Percentiles rank a stretch among this genome's conserved stretches.
phyloP scores from a whole-genome alignment of 257 asterid species.

The Echium plantagineum region DNA sequence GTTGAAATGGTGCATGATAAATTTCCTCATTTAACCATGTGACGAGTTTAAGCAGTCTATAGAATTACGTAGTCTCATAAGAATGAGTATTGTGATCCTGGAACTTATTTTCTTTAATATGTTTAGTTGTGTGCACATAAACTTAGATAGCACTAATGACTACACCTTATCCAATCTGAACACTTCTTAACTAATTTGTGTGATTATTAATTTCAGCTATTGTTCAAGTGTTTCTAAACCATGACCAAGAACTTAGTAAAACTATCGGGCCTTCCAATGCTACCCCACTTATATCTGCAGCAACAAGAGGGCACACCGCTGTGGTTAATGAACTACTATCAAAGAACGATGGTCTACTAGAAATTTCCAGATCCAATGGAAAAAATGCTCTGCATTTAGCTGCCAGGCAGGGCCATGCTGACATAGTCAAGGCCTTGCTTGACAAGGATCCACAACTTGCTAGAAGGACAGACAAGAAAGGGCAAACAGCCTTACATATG shows the following conservation, averaged over 20 bases:
- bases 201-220: slow-evolving; percentile 22
- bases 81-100: no score
- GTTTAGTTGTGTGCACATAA: no score
- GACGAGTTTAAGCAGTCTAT: no score
- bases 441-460: slow-evolving; percentile 40
- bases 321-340: slow-evolving; percentile 37
- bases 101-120: no score
- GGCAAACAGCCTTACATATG: slow-evolving; percentile 53
- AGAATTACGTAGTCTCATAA: no score
- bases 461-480: slow-evolving; percentile 44
- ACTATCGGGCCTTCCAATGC: slow-evolving; percentile 44
- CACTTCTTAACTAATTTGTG: not conserved
- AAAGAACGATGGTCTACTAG: slow-evolving; percentile 39
- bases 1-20: no score
- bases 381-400: slow-evolving; percentile 47
- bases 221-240: slow-evolving; percentile 36
- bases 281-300: slow-evolving; percentile 50
- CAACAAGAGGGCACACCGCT: slow-evolving; percentile 35
- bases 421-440: slow-evolving; percentile 39
- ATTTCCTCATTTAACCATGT: no score
- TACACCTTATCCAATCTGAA: not conserved
- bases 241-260: slow-evolving; percentile 40
- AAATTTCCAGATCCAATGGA: slow-evolving; percentile 38
- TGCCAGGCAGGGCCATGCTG: slow-evolving; percentile 49
- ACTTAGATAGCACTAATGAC: no score